Evolutionary conservation across 176 grass and related monocot species (phyloP).

Genomic region (Panicum miliaceum): DNA sequence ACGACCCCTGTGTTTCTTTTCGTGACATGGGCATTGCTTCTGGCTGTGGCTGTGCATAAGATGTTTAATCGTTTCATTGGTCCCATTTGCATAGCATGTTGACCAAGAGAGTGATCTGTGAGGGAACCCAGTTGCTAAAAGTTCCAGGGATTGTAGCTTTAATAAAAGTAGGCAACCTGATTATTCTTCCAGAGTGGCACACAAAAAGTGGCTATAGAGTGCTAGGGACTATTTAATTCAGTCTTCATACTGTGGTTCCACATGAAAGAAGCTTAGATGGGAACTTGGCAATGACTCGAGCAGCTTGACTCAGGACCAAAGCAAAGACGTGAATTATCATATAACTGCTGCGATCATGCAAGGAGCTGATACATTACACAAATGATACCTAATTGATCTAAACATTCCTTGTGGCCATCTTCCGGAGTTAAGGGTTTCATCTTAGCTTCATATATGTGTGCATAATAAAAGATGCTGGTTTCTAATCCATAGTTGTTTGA

Average conservation of each 20-base stretch:
- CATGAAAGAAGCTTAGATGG: slow-evolving; percentile 45
- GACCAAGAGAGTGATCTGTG: slow-evolving; percentile 46
- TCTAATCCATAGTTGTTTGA: slow-evolving; percentile 25
- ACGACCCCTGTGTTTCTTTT: slow-evolving; percentile 25
- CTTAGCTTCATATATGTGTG: not conserved
- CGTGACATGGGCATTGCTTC: slow-evolving; percentile 23
- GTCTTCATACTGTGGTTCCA: slow-evolving; percentile 26
- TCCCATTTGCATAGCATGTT: slow-evolving; percentile 11
- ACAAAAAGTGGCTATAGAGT: slow-evolving; percentile 43
- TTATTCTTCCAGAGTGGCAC: slow-evolving; percentile 61
- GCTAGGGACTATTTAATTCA: slow-evolving; percentile 42
- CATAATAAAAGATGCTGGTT: not conserved
- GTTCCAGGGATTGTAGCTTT: slow-evolving; percentile 40
- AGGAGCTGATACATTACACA: slow-evolving; percentile 3
- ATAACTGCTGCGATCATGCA: slow-evolving; percentile 13
- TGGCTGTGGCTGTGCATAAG: slow-evolving; percentile 1
- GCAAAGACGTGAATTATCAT: slow-evolving; percentile 27
- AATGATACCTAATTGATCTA: slow-evolving; percentile 1
- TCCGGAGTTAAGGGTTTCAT: slow-evolving; percentile 5
- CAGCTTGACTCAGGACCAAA: slow-evolving; percentile 22
- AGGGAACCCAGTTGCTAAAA: slow-evolving; percentile 43
- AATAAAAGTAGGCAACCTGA: slow-evolving; percentile 49
- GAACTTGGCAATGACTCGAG: slow-evolving; percentile 40
- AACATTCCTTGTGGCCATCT: slow-evolving; percentile 12
- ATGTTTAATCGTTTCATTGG: slow-evolving; percentile 36